Base-by-base conservation (phyloP, 768 basidiomycete genomes). In the Neoboletus subvelutipes region DNA sequence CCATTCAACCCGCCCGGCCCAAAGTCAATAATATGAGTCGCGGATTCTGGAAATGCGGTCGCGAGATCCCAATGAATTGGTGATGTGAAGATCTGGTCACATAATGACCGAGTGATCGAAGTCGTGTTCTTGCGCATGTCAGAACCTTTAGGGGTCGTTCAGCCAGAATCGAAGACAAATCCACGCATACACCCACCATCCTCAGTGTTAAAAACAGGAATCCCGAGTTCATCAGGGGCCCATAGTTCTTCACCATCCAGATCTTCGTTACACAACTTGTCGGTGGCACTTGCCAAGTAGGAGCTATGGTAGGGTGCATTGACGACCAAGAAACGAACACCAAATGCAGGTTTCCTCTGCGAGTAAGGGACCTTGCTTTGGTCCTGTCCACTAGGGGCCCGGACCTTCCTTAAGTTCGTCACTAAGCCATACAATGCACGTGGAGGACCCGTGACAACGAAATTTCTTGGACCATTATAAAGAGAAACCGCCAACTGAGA, bases 11-110 rank as follows among this genome's bases (percentile, higher is more conserved):
- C 95, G 58, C 97, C 96, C 2, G 97, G 93, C 52, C 97, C 97
- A 65, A 99, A 98, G 74, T 99, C 97, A 60, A 98, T 77, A 3
- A 92, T 89, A 71, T 99, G 97, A 5, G 95, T 98, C 0, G 94
- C 93, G 10, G 87, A 82, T 58, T 89, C 81, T 1, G 94, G 91
- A 83, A 98, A 96, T 59, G 85, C 77, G 34, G 92, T 95, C 6
- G 94, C 94, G 66, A 87, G 86, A 41, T 81, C 77, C 97, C 97
- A 98, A 76, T 97, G 90, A 62, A 99, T 94, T 13, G 92, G 90
- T 33, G 79, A 80, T 1, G 88, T 91, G 72, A 96, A 96, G 64
- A 98, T 94, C 70, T 96, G 94, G 61, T 94, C 91, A 73, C 89
- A 94, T 26, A 99, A 80, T 0, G 92, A 92, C 22, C 85, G 84